Percentiles rank a stretch among this genome's conserved stretches.
These are phyloP conservation scores for Aspergillus sp. DNA, from an alignment of 2,329 filamentous ascomycete species.

Conservation along the genomic window DNA sequence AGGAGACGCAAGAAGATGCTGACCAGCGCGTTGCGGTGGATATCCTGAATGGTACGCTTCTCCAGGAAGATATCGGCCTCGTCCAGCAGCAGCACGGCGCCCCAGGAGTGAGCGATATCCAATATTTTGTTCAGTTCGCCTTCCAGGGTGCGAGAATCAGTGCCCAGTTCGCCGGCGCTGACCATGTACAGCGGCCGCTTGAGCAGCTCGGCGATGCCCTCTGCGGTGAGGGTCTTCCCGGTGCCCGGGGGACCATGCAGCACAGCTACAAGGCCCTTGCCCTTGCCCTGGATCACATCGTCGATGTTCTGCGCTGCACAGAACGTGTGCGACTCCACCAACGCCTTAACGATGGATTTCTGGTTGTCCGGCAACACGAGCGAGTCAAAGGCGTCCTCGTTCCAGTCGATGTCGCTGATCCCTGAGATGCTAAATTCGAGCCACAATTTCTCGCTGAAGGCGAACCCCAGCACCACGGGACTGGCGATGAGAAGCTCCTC, in stretches of 20 bases:
- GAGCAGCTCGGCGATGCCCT: slow-evolving; percentile 80
- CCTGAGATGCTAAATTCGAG: slow-evolving; percentile 80
- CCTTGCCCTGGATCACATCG: slow-evolving; percentile 79
- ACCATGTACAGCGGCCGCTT: slow-evolving; percentile 82
- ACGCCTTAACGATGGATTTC: slow-evolving; percentile 71
- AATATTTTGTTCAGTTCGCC: slow-evolving; percentile 77
- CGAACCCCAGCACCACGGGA: slow-evolving; percentile 80
- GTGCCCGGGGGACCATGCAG: slow-evolving; percentile 84
- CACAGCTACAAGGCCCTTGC: slow-evolving; percentile 78
- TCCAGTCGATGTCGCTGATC: slow-evolving; percentile 80
- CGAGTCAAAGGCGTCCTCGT: slow-evolving; percentile 76
- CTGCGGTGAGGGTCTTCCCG: slow-evolving; percentile 84
- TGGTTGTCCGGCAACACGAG: slow-evolving; percentile 68
- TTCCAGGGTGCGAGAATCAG: slow-evolving; percentile 72
- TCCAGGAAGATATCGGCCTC: slow-evolving; percentile 85
- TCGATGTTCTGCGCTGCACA: slow-evolving; percentile 79
- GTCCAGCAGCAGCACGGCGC: slow-evolving; percentile 79
- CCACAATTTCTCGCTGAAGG: slow-evolving; percentile 87
- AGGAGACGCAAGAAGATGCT: slow-evolving; percentile 82
- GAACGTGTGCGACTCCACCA: slow-evolving; percentile 82
- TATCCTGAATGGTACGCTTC: slow-evolving; percentile 77
- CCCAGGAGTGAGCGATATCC: slow-evolving; percentile 83
- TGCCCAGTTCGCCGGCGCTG: slow-evolving; percentile 77
- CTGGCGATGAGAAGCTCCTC: slow-evolving; percentile 83
- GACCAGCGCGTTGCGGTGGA: slow-evolving; percentile 81